These are phyloP conservation scores for Podila minutissima DNA, from an alignment of 192 early-diverging fungal species.

Conservation along the genomic window DNA sequence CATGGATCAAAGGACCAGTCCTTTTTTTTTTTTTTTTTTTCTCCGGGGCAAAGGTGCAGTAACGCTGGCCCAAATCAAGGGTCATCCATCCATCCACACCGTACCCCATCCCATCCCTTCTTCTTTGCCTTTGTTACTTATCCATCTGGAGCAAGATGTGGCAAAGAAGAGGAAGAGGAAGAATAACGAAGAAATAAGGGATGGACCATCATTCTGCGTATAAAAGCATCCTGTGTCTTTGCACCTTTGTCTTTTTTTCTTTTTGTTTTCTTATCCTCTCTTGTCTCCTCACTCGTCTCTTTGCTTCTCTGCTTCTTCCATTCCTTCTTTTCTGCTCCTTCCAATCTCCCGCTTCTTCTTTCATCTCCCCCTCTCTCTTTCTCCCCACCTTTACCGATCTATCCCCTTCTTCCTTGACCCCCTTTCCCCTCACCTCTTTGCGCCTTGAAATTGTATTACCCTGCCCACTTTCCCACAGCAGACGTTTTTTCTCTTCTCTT, in stretches of 20 bases:
- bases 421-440: not conserved
- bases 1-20: not conserved
- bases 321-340: slow-evolving; percentile 4
- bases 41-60: not conserved
- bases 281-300: not conserved
- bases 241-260: not conserved
- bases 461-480: not conserved
- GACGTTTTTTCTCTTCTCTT: not conserved
- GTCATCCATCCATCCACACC: no score
- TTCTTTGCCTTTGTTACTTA: not conserved
- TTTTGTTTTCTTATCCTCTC: not conserved
- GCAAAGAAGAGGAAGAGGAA: not conserved
- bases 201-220: slow-evolving; percentile 5
- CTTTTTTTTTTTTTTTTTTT: not conserved
- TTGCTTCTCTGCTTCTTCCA: not conserved
- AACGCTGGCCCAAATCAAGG: no score
- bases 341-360: slow-evolving; percentile 2
- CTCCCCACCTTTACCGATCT: not conserved
- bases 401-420: not conserved
- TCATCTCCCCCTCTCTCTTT: not conserved
- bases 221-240: not conserved
- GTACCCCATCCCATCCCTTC: no score
- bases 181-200: not conserved
- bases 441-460: not conserved
- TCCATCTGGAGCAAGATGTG: not conserved